Base-by-base conservation (phyloP, 768 basidiomycete species). In the Trametopsis cervina region DNA sequence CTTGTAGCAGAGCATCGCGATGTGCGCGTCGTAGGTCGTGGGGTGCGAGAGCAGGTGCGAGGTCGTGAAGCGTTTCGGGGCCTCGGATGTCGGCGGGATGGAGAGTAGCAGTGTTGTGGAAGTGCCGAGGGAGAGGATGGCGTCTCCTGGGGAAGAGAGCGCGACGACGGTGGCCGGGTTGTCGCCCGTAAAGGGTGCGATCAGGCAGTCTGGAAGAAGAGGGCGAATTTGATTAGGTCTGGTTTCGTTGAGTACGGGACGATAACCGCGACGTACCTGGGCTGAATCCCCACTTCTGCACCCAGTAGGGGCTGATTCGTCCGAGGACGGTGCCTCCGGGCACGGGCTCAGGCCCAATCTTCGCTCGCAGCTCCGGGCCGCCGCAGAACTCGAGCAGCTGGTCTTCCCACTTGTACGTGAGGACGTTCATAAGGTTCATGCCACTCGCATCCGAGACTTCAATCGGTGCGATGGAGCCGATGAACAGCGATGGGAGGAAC, bases 1-100 rank as follows among this genome's bases (percentile, higher is more conserved):
- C 65, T 91, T 93, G 70, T 91, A 91, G 63, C 89, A 92, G 9
- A 94, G 76, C 90, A 95, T 95, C 25, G 82, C 85, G 60, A 93
- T 90, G 58, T 86, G 81, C 1, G 76, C 80, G 29, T 74, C 69
- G 3, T 66, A 60, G 17, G 72, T 69, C 0, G 81, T 83, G 2
- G 85, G 88, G 60, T 85, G 81, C 1, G 84, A 74, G 49, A 86
- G 77, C 17, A 85, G 73, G 64, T 86, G 87, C 4, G 84, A 89
- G 6, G 81, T 82, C 3, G 81, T 87, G 60, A 85, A 77, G 51
- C 86, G 69, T 62, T 77, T 76, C 3, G 86, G 85, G 13, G 82
- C 76, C 3, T 66, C 72, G 50, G 78, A 73, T 5, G 78, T 67
- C 4, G 81, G 83, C 4, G 85, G 82, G 22, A 85, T 80, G 20